Evolutionary conservation across 108 stramenopile genomes (phyloP).

Genomic region (Skeletonema marinoi): DNA sequence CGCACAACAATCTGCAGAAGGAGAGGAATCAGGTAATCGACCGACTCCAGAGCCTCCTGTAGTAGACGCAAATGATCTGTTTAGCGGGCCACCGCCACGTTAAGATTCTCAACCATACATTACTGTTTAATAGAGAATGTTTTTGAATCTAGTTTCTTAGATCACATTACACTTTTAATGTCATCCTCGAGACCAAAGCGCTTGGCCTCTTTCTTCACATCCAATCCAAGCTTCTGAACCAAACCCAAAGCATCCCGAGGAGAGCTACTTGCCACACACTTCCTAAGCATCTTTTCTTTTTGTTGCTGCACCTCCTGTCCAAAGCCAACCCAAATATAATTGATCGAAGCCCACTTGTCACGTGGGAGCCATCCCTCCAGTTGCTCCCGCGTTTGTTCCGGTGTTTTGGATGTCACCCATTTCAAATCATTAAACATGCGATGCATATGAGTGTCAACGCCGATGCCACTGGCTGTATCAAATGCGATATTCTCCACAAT

Average conservation of each 20-base stretch:
- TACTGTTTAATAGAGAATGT: neutral
- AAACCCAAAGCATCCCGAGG: slow-evolving; percentile 68
- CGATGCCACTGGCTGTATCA: slow-evolving; percentile 73
- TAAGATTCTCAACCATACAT: neutral
- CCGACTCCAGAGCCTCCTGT: neutral
- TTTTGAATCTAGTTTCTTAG: neutral
- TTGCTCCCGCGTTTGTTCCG: slow-evolving; percentile 85
- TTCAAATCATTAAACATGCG: slow-evolving; percentile 83
- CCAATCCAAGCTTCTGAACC: slow-evolving; percentile 65
- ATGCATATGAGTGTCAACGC: slow-evolving; percentile 95
- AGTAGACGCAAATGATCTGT: slow-evolving; percentile 21
- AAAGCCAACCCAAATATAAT: slow-evolving; percentile 91
- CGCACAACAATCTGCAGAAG: neutral
- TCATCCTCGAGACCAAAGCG: slow-evolving; percentile 58
- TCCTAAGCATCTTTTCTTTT: slow-evolving; percentile 74
- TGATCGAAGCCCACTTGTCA: slow-evolving; percentile 78
- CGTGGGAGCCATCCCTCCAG: slow-evolving; percentile 87
- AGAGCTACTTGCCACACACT: slow-evolving; percentile 69
- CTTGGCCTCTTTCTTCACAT: slow-evolving; percentile 69
- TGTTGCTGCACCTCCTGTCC: slow-evolving; percentile 92
- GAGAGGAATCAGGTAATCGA: neutral
- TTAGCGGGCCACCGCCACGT: slow-evolving; percentile 28
- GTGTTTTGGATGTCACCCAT: slow-evolving; percentile 80
- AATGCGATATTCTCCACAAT: slow-evolving; percentile 85
- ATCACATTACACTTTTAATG: slow-evolving; percentile 27